These are phyloP conservation scores for Hyaloscypha variabilis DNA, from an alignment of 495 filamentous ascomycete species.

Conservation along the genomic window DNA sequence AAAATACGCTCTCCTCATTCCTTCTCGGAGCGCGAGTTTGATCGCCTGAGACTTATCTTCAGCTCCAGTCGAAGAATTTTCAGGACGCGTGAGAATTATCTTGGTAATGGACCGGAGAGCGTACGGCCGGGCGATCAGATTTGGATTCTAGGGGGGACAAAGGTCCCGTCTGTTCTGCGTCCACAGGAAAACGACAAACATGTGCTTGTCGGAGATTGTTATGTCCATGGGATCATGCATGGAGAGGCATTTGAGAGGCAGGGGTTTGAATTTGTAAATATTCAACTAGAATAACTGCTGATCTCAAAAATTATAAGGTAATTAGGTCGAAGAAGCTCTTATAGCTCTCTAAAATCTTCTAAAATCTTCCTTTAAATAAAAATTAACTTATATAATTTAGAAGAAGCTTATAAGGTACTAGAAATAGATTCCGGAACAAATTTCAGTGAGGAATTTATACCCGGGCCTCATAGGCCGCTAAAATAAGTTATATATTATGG, in stretches of 20 bases:
- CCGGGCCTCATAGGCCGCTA: no score
- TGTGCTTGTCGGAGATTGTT: constrained; percentile 4
- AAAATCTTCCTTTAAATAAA: not conserved
- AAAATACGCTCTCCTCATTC: constrained; percentile 2
- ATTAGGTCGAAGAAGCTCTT: not conserved
- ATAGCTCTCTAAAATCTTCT: not conserved
- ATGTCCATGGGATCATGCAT: constrained; percentile 15
- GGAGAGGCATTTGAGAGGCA: constrained; percentile 7
- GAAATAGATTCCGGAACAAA: no score
- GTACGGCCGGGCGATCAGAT: not conserved
- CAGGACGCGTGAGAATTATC: not conserved
- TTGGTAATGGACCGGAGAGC: not conserved
- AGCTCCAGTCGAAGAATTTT: not conserved
- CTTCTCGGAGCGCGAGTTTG: constrained; percentile 2
- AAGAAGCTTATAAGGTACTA: no score
- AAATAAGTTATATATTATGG: no score
- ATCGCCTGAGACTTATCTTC: not conserved
- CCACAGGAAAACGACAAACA: not conserved
- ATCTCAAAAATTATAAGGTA: not conserved
- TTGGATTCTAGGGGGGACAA: not conserved
- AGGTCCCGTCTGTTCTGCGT: not conserved
- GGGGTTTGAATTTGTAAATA: not conserved
- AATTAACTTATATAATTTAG: not conserved
- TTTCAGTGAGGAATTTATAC: no score
- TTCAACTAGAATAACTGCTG: not conserved